phyloP scores from a whole-genome alignment of 1,284 basidiomycete genomes.

The Cutaneotrichosporon mucoides region DNA sequence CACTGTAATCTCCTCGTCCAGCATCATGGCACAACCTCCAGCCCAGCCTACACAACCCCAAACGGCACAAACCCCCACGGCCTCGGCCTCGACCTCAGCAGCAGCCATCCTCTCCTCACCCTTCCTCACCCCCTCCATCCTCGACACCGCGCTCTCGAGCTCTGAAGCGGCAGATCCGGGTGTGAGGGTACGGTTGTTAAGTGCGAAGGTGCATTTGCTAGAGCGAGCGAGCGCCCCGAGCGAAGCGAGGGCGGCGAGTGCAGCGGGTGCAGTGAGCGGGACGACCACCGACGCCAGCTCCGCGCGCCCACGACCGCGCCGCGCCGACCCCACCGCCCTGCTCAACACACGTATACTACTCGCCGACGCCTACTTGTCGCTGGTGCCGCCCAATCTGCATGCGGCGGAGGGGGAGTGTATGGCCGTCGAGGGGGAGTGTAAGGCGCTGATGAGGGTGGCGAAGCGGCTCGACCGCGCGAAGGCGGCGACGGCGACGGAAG shows the following conservation, averaged over 20 bases:
- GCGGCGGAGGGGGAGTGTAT: conserved; percentile 26
- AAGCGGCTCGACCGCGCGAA: conserved; percentile 1
- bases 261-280: background rate
- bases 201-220: conserved; percentile 31
- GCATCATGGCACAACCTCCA: no score
- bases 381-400: conserved; percentile 14
- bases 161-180: conserved; percentile 3
- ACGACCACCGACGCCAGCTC: background rate
- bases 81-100: no score
- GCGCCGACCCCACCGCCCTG: conserved; percentile 10
- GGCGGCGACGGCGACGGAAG: background rate
- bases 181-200: conserved; percentile 29
- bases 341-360: conserved; percentile 25
- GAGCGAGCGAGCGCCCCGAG: background rate
- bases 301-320: background rate
- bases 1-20: no score
- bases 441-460: conserved; percentile 14
- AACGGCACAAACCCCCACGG: no score
- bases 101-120: conserved; percentile 17
- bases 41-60: no score
- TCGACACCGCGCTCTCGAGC: conserved; percentile 13
- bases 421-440: conserved; percentile 24
- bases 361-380: conserved; percentile 20
- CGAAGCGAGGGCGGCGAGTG: background rate
- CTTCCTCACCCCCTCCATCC: conserved; percentile 12